A percentile compares a stretch with the other conserved stretches of the same genome.
Conservation (phyloP, 73 alveolate species). For the Paramecium sonneborni region DNA sequence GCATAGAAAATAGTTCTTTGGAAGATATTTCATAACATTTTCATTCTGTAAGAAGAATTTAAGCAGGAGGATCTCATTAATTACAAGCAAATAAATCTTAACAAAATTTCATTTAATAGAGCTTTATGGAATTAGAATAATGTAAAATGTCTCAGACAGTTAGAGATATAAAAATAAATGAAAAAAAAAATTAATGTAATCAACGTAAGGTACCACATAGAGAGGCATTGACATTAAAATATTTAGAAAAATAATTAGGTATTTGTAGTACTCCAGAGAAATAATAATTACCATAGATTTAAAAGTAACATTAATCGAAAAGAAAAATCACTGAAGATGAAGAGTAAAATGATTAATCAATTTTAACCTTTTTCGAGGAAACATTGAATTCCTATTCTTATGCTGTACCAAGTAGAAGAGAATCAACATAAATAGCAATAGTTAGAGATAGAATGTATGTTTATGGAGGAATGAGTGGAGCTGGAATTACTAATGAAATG, state of each 20-base stretch:
- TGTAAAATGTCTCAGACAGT: not conserved
- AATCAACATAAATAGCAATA: not conserved
- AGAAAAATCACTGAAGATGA: not conserved
- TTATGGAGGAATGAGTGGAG: conserved; percentile 56
- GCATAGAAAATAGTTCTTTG: conserved; percentile 4
- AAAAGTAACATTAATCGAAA: not conserved
- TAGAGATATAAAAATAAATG: not conserved
- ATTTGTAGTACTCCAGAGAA: not conserved
- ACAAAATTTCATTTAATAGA: not conserved
- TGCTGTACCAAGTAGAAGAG: conserved; percentile 44
- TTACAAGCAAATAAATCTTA: not conserved
- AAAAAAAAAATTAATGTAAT: not conserved
- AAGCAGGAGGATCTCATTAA: not conserved
- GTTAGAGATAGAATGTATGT: conserved; percentile 28
- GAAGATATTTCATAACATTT: conserved; percentile 30
- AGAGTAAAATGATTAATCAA: not conserved
- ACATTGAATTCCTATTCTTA: not conserved
- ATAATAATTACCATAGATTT: not conserved
- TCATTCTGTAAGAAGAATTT: not conserved
- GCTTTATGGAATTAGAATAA: not conserved
- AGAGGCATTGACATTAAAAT: not conserved
- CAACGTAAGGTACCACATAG: not conserved
- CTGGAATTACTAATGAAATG: not conserved
- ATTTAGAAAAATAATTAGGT: conserved; percentile 14
- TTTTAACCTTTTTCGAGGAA: not conserved